Base-by-base conservation (phyloP, 805 yeast species). In the Starmerella davenportii region DNA sequence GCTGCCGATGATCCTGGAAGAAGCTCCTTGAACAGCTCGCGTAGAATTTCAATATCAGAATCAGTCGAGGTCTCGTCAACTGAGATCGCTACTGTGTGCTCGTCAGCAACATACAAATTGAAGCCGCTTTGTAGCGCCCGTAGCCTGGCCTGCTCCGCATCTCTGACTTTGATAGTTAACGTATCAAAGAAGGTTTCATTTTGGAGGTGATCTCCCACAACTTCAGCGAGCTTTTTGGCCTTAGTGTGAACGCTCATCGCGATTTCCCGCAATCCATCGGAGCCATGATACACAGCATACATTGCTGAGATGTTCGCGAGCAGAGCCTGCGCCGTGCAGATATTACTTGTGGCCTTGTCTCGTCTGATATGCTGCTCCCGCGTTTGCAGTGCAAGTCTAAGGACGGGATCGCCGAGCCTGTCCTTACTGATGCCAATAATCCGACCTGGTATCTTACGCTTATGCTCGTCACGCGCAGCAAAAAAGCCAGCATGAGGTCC, bases 401-500 rank as follows among this genome's bases (percentile, higher is more conserved):
- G 68, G 3, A 95, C 96, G n/a, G 69, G 71, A 47, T 79, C 74
- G 17, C 95, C 95, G 38, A 85, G 64, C 53, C 96, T 70, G 57
- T 87, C 98, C 56, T 80, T 81, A 30, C 93, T 75, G 30, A 80
- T 74, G 54, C 98, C 98, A 39, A 90, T 85, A 40, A 90, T 70
- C 63, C 98, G 72, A 33, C 98, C 98, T 2, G 98, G 98, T 58
- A 90, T 82, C 60, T 85, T 90, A 56, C 98, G 73, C 55, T 81
- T 80, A 50, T 78, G 67, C 40, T 73, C 68, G 43, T 74, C 72
- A n/a, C 72, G 68, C 30, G 87, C 93, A 7, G 96, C 81, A 51
- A 90, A 85, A 62, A 81, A 90, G 1, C 94, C 98, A 35, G 98
- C 96, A 58, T 90, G 98, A 3, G 98, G 98, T 17, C 98, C 98